phyloP scores from a whole-genome alignment of 2,329 filamentous ascomycete genomes.

The Hymenotorrendiella dingleyae region DNA sequence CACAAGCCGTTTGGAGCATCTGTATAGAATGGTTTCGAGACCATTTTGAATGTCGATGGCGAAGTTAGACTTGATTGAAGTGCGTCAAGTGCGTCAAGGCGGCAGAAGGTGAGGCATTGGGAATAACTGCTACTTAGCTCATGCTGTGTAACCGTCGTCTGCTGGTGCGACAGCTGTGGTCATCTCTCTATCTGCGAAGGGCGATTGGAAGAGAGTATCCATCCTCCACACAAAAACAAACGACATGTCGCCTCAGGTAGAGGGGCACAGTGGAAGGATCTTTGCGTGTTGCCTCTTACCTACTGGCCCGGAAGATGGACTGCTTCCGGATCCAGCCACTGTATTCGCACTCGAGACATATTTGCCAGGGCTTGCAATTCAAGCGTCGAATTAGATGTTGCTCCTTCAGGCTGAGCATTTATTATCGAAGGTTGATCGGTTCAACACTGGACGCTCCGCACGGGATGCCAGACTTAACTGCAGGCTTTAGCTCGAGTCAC shows the following conservation, averaged over 20 bases:
- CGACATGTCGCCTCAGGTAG: too few species aligned
- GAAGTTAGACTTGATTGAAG: constrained; percentile 3
- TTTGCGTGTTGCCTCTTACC: constrained; percentile 1
- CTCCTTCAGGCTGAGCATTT: too few species aligned
- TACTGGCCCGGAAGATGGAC: constrained; percentile 2
- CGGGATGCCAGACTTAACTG: too few species aligned
- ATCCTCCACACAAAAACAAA: too few species aligned
- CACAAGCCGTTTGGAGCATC: constrained; percentile 1
- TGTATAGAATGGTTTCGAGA: constrained; percentile 4
- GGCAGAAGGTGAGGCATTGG: constrained; percentile 1
- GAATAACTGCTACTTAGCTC: constrained; percentile 6
- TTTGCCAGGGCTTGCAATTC: too few species aligned
- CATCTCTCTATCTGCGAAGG: too few species aligned
- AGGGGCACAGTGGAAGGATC: too few species aligned
- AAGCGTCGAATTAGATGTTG: too few species aligned
- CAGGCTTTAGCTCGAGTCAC: too few species aligned
- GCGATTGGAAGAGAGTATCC: too few species aligned
- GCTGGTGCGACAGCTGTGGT: not conserved
- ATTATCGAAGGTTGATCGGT: too few species aligned
- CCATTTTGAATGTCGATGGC: constrained; percentile 3
- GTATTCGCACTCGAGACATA: not conserved
- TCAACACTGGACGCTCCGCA: too few species aligned
- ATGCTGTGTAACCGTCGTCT: constrained; percentile 5
- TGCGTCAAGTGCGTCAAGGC: constrained; percentile 5
- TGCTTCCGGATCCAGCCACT: constrained; percentile 1